Conservation (phyloP, 495 filamentous ascomycete genomes). For the Penicillium cataractarum region DNA sequence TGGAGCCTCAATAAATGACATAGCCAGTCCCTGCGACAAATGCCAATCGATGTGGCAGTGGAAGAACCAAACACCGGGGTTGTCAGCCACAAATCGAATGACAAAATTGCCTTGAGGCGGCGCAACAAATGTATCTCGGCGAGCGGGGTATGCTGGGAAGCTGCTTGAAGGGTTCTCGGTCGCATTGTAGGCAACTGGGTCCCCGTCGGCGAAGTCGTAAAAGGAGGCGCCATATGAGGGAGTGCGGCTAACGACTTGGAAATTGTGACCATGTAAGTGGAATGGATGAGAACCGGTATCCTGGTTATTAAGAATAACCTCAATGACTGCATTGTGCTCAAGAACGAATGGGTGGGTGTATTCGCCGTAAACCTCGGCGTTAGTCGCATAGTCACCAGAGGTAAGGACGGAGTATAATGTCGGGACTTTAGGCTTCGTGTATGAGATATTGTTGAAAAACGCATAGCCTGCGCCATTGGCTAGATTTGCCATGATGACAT, state of each 20-base stretch:
- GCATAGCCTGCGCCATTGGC: constrained; percentile 50
- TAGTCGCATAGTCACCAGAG: constrained; percentile 60
- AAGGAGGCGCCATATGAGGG: constrained; percentile 46
- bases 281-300: constrained; percentile 81
- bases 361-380: constrained; percentile 71
- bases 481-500: constrained; percentile 54
- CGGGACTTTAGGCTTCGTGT: constrained; percentile 74
- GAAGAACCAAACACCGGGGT: constrained; percentile 62
- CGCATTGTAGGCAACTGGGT: constrained; percentile 45
- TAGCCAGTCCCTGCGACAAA: constrained; percentile 45
- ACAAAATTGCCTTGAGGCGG: constrained; percentile 61
- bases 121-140: constrained; percentile 60
- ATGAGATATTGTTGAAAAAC: constrained; percentile 82
- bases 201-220: constrained; percentile 35
- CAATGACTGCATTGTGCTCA: constrained; percentile 66
- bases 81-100: constrained; percentile 67
- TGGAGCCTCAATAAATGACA: constrained; percentile 61
- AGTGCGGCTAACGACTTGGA: constrained; percentile 66
- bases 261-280: constrained; percentile 86
- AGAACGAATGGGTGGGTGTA: constrained; percentile 73
- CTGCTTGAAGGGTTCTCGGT: constrained; percentile 36
- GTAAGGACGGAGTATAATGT: constrained; percentile 76
- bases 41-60: constrained; percentile 77
- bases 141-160: constrained; percentile 50
- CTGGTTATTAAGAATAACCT: constrained; percentile 80